These are phyloP conservation scores for Hypoxylon sp. DNA, from an alignment of 2,329 filamentous ascomycete species.

Conservation along the genomic window DNA sequence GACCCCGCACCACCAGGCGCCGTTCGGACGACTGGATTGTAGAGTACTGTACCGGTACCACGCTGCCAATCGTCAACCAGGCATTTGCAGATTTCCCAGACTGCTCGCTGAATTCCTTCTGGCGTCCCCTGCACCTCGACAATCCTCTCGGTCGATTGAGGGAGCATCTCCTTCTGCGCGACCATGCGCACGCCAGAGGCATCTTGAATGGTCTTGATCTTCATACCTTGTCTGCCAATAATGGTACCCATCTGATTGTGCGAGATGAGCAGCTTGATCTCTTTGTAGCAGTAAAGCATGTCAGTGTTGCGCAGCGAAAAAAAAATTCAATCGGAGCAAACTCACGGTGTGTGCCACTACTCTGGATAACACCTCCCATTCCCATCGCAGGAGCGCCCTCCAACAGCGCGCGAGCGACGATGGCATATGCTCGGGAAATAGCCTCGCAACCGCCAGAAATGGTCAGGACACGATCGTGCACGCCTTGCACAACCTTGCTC, in stretches of 20 bases:
- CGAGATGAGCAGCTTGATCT: slow-evolving; percentile 97
- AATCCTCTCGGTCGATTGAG: slow-evolving; percentile 97
- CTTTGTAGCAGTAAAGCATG: slow-evolving; percentile 62
- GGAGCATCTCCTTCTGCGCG: slow-evolving; percentile 99
- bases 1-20: slow-evolving; percentile 72
- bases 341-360: slow-evolving; percentile 95
- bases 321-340: slow-evolving; percentile 49
- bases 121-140: slow-evolving; percentile 97
- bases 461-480: slow-evolving; percentile 96
- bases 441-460: slow-evolving; percentile 92
- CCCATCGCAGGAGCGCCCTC: slow-evolving; percentile 96
- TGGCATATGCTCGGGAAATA: slow-evolving; percentile 91
- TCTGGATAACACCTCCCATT: slow-evolving; percentile 91
- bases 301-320: slow-evolving; percentile 48
- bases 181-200: slow-evolving; percentile 98
- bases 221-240: slow-evolving; percentile 94
- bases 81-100: slow-evolving; percentile 99
- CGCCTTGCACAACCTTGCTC: slow-evolving; percentile 97
- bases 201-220: slow-evolving; percentile 99
- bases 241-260: slow-evolving; percentile 99
- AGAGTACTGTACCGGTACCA: slow-evolving; percentile 95
- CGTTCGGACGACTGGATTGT: slow-evolving; percentile 95
- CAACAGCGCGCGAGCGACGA: slow-evolving; percentile 90
- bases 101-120: slow-evolving; percentile 93
- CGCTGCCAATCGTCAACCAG: slow-evolving; percentile 98